These are phyloP conservation scores for Cyclospora cayetanensis DNA, from an alignment of 169 alveolate genomes.

Conservation along the genomic window DNA sequence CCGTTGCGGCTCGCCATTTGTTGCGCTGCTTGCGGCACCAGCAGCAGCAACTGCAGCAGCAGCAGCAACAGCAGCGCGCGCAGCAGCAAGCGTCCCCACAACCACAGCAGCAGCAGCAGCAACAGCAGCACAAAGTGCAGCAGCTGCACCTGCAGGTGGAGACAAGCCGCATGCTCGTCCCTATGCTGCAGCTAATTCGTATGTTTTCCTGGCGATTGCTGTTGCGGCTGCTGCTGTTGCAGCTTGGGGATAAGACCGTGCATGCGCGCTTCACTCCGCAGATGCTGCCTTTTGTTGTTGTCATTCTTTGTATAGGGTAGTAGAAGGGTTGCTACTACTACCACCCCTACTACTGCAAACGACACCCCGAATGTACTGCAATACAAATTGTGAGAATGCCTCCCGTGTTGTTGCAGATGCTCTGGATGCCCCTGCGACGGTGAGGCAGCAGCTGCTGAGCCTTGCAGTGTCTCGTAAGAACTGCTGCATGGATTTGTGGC, in stretches of 20 bases:
- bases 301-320: not conserved
- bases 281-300: not conserved
- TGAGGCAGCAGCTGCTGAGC: conserved; percentile 1
- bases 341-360: not conserved
- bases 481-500: conserved; percentile 3
- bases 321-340: not conserved
- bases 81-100: too few relatives aligned
- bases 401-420: not conserved
- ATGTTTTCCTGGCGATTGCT: not conserved
- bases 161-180: conserved; percentile 1
- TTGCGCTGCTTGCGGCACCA: too few relatives aligned
- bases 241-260: not conserved
- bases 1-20: not conserved
- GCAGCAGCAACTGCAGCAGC: not conserved
- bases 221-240: not conserved
- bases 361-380: too few relatives aligned
- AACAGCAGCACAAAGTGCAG: not conserved
- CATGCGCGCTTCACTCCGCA: not conserved
- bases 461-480: not conserved
- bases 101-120: not conserved
- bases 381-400: not conserved
- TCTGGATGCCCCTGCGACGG: not conserved
- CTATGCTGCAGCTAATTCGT: not conserved
- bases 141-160: not conserved
- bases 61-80: not conserved